A percentile compares a stretch with the other conserved stretches of the same genome.
phyloP scores from a whole-genome alignment of 2,329 filamentous ascomycete species.

The Fusarium sp. region DNA sequence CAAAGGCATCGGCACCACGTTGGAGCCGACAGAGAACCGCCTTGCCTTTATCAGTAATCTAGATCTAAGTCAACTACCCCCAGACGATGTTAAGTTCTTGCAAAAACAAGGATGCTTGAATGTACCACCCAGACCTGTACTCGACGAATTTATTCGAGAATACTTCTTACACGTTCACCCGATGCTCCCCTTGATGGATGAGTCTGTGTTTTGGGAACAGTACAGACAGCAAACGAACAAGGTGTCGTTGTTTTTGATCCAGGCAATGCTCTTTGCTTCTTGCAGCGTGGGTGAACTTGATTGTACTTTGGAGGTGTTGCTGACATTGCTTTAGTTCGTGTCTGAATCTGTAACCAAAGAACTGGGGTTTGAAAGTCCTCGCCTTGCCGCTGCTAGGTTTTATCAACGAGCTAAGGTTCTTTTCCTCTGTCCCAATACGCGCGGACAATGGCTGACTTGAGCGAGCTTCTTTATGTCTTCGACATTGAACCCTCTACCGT shows the following conservation, averaged over 20 bases:
- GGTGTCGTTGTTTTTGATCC: background rate
- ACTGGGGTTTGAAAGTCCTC: background rate
- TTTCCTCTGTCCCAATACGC: accelerated
- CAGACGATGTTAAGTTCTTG: background rate
- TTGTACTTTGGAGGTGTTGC: too few relatives aligned
- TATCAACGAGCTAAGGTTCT: background rate
- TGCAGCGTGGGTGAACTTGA: background rate
- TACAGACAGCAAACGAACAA: background rate
- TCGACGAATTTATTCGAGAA: background rate
- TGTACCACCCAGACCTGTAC: background rate
- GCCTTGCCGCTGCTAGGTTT: background rate
- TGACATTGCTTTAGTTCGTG: background rate
- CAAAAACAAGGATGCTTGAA: background rate
- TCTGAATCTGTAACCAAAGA: background rate
- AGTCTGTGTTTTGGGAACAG: background rate
- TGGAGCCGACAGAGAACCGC: background rate
- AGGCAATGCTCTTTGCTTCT: background rate
- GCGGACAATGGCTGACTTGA: background rate
- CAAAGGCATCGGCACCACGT: too few relatives aligned
- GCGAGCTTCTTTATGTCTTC: background rate
- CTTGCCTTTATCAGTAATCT: background rate
- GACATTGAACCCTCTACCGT: background rate
- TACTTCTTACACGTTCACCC: background rate
- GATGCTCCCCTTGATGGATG: background rate
- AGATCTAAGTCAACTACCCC: background rate